phyloP scores from a whole-genome alignment of 2,329 filamentous ascomycete species.

The Fusarium setosum region DNA sequence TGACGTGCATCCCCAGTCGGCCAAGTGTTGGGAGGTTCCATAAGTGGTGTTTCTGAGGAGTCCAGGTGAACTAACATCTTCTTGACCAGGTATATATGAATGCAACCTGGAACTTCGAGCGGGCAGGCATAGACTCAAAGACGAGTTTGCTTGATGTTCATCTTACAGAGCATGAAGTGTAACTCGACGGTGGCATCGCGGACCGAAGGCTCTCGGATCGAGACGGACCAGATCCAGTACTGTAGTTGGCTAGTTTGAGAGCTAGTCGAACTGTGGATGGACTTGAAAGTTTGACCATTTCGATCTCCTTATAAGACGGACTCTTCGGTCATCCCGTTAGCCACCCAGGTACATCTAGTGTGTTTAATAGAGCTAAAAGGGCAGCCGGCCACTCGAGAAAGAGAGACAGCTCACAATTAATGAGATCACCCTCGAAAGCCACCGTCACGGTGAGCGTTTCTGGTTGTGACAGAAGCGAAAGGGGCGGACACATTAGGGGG shows the following conservation, averaged over 20 bases:
- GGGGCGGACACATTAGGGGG: slow-evolving; percentile 18
- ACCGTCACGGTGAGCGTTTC: not conserved
- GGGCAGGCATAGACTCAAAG: not conserved
- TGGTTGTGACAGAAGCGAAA: slow-evolving; percentile 15
- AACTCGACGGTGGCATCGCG: not conserved
- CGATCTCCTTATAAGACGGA: no score
- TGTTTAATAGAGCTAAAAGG: not conserved
- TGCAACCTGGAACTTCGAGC: not conserved
- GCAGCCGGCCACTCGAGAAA: not conserved
- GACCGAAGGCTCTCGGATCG: not conserved
- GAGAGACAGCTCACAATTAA: not conserved
- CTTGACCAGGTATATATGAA: no score
- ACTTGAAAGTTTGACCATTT: no score
- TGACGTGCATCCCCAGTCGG: slow-evolving; percentile 5
- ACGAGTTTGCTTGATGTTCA: not conserved
- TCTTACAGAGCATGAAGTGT: not conserved
- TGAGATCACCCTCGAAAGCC: not conserved
- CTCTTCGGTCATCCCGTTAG: no score
- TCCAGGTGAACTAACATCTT: not conserved
- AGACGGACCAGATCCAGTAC: no score
- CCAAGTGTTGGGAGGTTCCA: not conserved
- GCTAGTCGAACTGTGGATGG: no score
- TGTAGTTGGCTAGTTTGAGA: no score
- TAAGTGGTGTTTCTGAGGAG: not conserved
- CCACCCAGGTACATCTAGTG: not conserved